Base-by-base conservation (phyloP, 1,284 basidiomycete genomes). In the Austroboletus novae-zelandiae region DNA sequence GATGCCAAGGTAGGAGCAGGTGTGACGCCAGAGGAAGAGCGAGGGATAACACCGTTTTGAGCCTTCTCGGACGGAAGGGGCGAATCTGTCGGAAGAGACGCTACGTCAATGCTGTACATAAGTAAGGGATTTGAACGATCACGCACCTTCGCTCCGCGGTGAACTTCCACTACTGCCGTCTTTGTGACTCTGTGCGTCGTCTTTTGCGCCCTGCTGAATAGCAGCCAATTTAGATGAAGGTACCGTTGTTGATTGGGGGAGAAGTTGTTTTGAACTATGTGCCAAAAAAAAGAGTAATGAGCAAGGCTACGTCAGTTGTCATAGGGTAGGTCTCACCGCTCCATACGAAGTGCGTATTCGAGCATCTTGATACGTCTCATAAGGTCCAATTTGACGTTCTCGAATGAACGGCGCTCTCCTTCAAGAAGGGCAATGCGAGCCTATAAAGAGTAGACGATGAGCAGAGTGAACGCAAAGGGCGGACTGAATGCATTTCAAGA, bases 361-460 rank as follows among this genome's bases (percentile, higher is more conserved):
- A 99, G 84, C 96, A 99, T 98, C 81, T 97, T 98, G 62, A 98
- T 97, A 50, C 96, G 85, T 50, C 95, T 83, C 80, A 96, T 87
- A 41, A 98, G 79, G 71, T 98, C 96, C 48, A 96, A 84, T 71
- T 98, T 94, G 57, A 97, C 85, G 70, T 98, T 98, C 72, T 99
- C 96, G 60, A 95, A 95, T 3, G 94, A 96, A 52, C 95, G 80
- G 49, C 94, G 85, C 71, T 98, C 95, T 45, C 96, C 96, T 69
- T 99, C 96, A 48, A 99, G 83, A 47, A 98, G 79, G n/a, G 96
- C 96, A 60, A 99, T 98, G 46, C 96, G 85, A 49, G 95, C 94
- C 89, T 94, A 64, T 9, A 48, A 52, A 2, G 14, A 51, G 23
- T 15, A 29, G 55, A 56, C 54, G 56, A 62, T 57, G 56, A 62